These are phyloP conservation scores for Priceomyces castillae DNA, from an alignment of 805 yeast genomes.

Conservation along the genomic window DNA sequence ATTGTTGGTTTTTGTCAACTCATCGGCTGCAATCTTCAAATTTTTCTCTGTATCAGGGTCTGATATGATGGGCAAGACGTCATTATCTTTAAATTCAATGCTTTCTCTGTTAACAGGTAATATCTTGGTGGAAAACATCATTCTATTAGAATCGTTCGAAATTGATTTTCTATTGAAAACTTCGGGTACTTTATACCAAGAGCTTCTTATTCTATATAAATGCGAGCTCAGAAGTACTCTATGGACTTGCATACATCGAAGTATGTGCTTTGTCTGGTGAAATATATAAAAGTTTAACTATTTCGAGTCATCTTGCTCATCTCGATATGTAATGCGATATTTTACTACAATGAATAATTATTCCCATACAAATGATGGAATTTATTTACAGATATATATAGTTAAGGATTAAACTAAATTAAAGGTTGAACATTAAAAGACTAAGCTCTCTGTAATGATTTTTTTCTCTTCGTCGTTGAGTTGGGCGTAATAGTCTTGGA, in stretches of 20 bases:
- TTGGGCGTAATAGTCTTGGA: constrained; percentile 48
- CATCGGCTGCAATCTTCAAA: constrained; percentile 56
- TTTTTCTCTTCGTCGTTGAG: constrained; percentile 55
- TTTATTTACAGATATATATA: no score
- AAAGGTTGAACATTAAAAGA: constrained; percentile 20
- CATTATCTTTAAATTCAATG: constrained; percentile 47
- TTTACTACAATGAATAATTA: no score
- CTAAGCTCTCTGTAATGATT: constrained; percentile 48
- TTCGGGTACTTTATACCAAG: not conserved
- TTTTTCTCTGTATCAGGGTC: constrained; percentile 53
- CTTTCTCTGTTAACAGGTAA: constrained; percentile 54
- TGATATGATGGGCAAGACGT: constrained; percentile 42
- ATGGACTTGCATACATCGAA: not conserved
- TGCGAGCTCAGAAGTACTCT: not conserved
- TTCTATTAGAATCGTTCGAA: not conserved
- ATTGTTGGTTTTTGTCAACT: constrained; percentile 47
- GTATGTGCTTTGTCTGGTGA: not conserved
- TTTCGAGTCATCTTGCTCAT: constrained; percentile 1
- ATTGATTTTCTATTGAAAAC: not conserved
- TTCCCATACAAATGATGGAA: no score
- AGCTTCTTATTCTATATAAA: not conserved
- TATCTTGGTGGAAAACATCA: constrained; percentile 27
- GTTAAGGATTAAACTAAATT: no score
- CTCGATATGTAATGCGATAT: no score
- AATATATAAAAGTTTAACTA: not conserved